Evolutionary conservation across 75 land plant species (phyloP).

Genomic region (Gnetum montanum): DNA sequence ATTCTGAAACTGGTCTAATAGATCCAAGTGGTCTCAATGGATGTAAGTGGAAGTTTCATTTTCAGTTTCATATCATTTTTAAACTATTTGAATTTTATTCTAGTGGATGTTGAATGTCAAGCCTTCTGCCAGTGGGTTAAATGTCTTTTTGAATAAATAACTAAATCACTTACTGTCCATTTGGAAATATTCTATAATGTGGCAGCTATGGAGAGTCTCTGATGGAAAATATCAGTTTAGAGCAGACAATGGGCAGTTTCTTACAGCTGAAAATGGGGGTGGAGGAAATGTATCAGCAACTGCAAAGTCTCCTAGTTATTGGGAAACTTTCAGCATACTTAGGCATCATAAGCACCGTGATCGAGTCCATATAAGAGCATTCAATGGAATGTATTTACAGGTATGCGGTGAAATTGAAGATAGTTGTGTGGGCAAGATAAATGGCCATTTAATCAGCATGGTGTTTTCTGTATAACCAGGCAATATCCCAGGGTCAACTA

Average conservation of each 20-base stretch:
- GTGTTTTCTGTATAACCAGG: slow-evolving; percentile 31
- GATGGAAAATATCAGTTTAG: slow-evolving; percentile 47
- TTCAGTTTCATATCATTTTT: too few relatives aligned
- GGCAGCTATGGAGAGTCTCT: slow-evolving; percentile 70
- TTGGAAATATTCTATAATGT: too few relatives aligned
- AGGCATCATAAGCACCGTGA: slow-evolving; percentile 26
- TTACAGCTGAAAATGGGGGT: slow-evolving; percentile 36
- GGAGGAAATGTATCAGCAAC: slow-evolving; percentile 35
- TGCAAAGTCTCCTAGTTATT: slow-evolving; percentile 30
- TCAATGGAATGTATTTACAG: slow-evolving; percentile 60
- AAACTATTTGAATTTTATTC: too few relatives aligned
- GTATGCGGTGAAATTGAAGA: slow-evolving; percentile 8
- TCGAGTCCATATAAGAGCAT: slow-evolving; percentile 55
- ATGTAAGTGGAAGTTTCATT: too few relatives aligned
- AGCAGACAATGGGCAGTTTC: slow-evolving; percentile 48
- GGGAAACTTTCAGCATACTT: slow-evolving; percentile 55
- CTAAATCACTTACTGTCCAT: too few relatives aligned
- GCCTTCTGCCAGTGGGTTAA: too few relatives aligned
- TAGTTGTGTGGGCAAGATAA: not conserved
- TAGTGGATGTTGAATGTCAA: too few relatives aligned
- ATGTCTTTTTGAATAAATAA: too few relatives aligned
- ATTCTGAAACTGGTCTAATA: too few relatives aligned
- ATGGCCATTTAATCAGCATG: too few relatives aligned
- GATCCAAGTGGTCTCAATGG: too few relatives aligned
- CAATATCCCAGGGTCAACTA: slow-evolving; percentile 39